phyloP scores from a whole-genome alignment of 352 stramenopile species.

The Phytophthora pseudosyringae region DNA sequence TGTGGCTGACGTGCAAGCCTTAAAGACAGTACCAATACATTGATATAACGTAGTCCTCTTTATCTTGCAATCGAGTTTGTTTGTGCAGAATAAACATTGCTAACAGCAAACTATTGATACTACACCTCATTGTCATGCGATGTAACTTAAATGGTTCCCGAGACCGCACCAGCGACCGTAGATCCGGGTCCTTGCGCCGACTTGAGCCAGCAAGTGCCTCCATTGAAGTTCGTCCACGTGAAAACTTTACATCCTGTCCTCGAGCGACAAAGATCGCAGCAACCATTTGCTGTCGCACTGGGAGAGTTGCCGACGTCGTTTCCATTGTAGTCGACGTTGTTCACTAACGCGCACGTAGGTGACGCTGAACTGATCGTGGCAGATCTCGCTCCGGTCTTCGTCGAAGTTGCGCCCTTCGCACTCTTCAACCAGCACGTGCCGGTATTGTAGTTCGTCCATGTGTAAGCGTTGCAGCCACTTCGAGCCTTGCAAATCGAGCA shows the following conservation, averaged over 20 bases:
- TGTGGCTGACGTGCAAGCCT: too few species aligned
- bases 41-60: too few species aligned
- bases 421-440: conserved; percentile 74
- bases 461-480: conserved; percentile 46
- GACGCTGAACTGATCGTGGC: conserved; percentile 16
- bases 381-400: conserved; percentile 23
- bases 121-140: not conserved
- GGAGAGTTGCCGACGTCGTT: conserved; percentile 44
- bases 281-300: conserved; percentile 27
- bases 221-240: conserved; percentile 58
- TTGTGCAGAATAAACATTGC: too few species aligned
- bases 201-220: conserved; percentile 71
- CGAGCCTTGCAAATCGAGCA: conserved; percentile 31
- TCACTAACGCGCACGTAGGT: conserved; percentile 31
- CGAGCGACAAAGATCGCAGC: conserved; percentile 36
- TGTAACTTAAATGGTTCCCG: conserved; percentile 28
- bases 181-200: conserved; percentile 19
- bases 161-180: conserved; percentile 30
- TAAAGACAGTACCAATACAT: too few species aligned
- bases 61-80: too few species aligned
- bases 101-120: not conserved
- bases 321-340: conserved; percentile 42
- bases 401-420: conserved; percentile 25
- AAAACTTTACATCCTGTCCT: conserved; percentile 47
- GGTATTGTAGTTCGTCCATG: conserved; percentile 55